These are phyloP conservation scores for Trichoderma orchidacearum DNA, from an alignment of 495 filamentous ascomycete species.

Conservation along the genomic window DNA sequence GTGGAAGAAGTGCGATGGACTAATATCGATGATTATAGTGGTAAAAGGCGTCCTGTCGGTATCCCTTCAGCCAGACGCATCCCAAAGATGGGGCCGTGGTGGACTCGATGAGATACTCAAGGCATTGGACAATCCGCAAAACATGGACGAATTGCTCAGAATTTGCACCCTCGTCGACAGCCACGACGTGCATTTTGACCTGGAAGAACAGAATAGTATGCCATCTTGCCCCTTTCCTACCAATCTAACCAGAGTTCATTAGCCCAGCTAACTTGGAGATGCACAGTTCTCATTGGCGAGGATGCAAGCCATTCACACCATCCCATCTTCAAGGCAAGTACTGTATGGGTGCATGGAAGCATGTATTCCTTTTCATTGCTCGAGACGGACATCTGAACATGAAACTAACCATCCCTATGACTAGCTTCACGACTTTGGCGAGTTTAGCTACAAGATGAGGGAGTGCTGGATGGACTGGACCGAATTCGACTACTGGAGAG, in stretches of 20 bases:
- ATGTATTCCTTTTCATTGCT: too few species aligned
- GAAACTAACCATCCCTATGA: too few species aligned
- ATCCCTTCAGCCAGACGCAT: background rate
- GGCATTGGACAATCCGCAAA: background rate
- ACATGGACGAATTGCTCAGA: background rate
- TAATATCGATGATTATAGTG: background rate
- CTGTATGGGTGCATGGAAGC: background rate
- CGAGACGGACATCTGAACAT: too few species aligned
- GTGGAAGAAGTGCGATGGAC: background rate
- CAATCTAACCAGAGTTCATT: background rate
- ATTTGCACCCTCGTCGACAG: background rate
- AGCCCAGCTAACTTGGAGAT: background rate
- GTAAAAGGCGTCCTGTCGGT: background rate
- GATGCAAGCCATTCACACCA: background rate
- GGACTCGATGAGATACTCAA: background rate
- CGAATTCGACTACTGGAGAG: background rate
- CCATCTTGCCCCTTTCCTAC: background rate
- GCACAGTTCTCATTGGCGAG: background rate
- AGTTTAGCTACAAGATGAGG: background rate
- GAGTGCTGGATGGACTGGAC: background rate
- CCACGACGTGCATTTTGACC: slow-evolving; percentile 1
- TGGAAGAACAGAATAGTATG: slow-evolving; percentile 1
- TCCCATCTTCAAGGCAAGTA: background rate
- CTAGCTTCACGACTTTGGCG: slow-evolving; percentile 1
- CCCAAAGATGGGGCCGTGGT: background rate